Conservation (phyloP, 805 yeast species). For the Osmozyma mogii region DNA sequence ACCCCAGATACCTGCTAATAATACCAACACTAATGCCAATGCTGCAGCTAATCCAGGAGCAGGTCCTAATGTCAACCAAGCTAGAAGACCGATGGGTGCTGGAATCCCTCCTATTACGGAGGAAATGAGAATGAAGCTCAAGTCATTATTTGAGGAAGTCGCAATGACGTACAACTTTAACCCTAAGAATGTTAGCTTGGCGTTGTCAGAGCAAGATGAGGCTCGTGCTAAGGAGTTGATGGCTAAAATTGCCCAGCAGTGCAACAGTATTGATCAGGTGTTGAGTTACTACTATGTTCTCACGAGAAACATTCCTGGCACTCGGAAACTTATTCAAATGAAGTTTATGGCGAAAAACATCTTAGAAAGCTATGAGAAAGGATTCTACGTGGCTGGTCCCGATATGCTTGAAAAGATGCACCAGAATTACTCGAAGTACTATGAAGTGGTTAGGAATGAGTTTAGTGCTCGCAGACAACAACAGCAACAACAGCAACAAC, state of each 20-base stretch:
- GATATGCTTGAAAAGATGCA: slow-evolving; percentile 64
- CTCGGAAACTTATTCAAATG: slow-evolving; percentile 69
- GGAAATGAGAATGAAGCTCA: slow-evolving; percentile 55
- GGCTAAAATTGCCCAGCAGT: slow-evolving; percentile 48
- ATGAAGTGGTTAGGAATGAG: slow-evolving; percentile 66
- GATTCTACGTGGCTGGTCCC: slow-evolving; percentile 63
- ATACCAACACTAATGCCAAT: not conserved
- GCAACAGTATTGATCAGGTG: slow-evolving; percentile 63
- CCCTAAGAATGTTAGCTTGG: slow-evolving; percentile 56
- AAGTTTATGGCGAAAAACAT: slow-evolving; percentile 73
- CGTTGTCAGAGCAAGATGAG: slow-evolving; percentile 58
- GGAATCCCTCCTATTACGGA: slow-evolving; percentile 38
- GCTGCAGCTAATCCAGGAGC: slow-evolving; percentile 1
- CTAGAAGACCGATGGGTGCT: no score
- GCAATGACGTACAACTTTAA: slow-evolving; percentile 58
- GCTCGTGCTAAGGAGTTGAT: slow-evolving; percentile 48
- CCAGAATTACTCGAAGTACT: slow-evolving; percentile 65
- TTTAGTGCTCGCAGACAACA: slow-evolving; percentile 33
- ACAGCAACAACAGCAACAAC: slow-evolving; percentile 24
- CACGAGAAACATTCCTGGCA: slow-evolving; percentile 68
- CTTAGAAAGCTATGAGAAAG: slow-evolving; percentile 58
- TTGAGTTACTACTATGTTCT: slow-evolving; percentile 72
- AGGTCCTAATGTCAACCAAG: slow-evolving; percentile 1
- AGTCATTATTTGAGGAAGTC: slow-evolving; percentile 62
- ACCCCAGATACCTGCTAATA: slow-evolving; percentile 1